These are phyloP conservation scores for Leonotis leonurus DNA, from an alignment of 257 asterid genomes.

Conservation along the genomic window DNA sequence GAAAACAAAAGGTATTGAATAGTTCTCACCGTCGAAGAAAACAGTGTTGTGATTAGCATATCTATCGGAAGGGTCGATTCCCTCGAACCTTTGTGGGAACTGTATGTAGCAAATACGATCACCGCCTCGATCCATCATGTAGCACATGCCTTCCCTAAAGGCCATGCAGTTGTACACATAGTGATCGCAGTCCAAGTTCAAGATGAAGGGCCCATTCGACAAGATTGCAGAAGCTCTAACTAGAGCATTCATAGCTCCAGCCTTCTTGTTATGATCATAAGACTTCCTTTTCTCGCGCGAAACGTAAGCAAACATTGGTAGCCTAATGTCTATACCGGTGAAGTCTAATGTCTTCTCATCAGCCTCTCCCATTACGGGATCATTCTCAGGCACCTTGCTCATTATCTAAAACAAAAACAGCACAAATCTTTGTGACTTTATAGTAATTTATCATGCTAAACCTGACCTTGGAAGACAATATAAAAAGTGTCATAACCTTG, in stretches of 20 bases:
- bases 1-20: background rate
- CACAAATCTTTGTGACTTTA: background rate
- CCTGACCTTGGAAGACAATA: background rate
- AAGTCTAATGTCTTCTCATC: conserved; percentile 66
- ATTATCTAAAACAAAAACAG: conserved; percentile 46
- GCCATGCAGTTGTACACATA: conserved; percentile 79
- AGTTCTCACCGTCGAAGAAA: conserved; percentile 71
- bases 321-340: conserved; percentile 66
- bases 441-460: background rate
- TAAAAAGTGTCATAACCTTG: too few species aligned
- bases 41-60: conserved; percentile 95
- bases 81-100: conserved; percentile 96
- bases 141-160: conserved; percentile 80
- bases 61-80: conserved; percentile 95
- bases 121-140: conserved; percentile 98
- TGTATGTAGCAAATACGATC: conserved; percentile 93
- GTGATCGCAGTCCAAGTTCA: conserved; percentile 93
- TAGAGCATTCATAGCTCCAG: conserved; percentile 94
- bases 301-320: conserved; percentile 91
- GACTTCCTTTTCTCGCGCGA: conserved; percentile 89
- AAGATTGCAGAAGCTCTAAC: conserved; percentile 93
- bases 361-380: conserved; percentile 71
- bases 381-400: conserved; percentile 86
- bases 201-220: conserved; percentile 88
- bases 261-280: conserved; percentile 92